Percentiles rank a stretch among this genome's conserved stretches.
These are phyloP conservation scores for Physcia stellaris DNA, from an alignment of 495 filamentous ascomycete species.

Conservation along the genomic window DNA sequence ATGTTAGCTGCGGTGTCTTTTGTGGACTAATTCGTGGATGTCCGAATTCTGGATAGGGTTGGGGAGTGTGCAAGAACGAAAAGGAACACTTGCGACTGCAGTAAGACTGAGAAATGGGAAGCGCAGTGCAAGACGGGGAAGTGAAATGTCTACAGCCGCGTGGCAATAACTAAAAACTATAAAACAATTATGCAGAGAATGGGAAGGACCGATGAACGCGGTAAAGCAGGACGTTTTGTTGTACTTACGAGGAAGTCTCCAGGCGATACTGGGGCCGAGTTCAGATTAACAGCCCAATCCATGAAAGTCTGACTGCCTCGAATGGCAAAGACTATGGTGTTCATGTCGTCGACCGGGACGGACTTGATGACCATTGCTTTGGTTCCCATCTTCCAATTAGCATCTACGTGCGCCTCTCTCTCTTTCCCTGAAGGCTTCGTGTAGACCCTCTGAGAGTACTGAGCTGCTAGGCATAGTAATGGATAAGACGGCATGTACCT, in stretches of 20 bases:
- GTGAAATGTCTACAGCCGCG: too few relatives aligned
- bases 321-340: conserved; percentile 68
- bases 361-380: conserved; percentile 79
- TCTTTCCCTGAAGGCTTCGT: conserved; percentile 43
- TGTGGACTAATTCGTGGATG: too few relatives aligned
- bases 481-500: conserved; percentile 57
- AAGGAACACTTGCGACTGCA: too few relatives aligned
- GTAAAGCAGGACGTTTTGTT: too few relatives aligned
- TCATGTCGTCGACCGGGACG: conserved; percentile 57
- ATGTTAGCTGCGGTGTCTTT: too few relatives aligned
- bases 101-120: too few relatives aligned
- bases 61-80: too few relatives aligned
- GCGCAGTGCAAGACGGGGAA: too few relatives aligned
- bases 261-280: conserved; percentile 47
- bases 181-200: too few relatives aligned
- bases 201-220: too few relatives aligned
- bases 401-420: conserved; percentile 47
- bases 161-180: too few relatives aligned
- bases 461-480: conserved; percentile 58
- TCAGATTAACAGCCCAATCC: conserved; percentile 74
- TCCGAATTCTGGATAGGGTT: too few relatives aligned
- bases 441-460: conserved; percentile 59
- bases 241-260: conserved; percentile 43
- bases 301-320: conserved; percentile 65
- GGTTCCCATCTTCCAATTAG: conserved; percentile 55